A percentile compares a stretch with the other conserved stretches of the same genome.
phyloP scores from a whole-genome alignment of 371 early-diverging fungal genomes.

The Entomophthora muscae region DNA sequence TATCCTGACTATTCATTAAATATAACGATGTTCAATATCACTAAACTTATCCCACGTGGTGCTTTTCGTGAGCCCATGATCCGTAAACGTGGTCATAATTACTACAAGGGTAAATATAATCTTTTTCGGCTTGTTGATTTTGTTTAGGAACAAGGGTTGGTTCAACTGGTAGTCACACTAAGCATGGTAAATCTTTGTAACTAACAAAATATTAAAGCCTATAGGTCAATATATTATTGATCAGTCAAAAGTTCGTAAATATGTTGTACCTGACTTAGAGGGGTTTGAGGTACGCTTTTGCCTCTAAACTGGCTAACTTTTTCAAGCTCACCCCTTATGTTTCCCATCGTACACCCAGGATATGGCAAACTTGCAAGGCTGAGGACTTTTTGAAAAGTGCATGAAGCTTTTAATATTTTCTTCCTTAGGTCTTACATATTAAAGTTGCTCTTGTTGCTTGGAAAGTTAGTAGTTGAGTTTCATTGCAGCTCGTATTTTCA shows the following conservation, averaged over 20 bases:
- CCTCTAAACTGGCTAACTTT: background rate
- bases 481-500: too few relatives aligned
- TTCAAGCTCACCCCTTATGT: slow-evolving; percentile 11
- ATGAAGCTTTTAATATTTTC: too few relatives aligned
- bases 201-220: background rate
- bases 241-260: slow-evolving; percentile 55
- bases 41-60: slow-evolving; percentile 16
- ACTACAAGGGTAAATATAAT: slow-evolving; percentile 48
- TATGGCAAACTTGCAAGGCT: background rate
- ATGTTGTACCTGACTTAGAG: slow-evolving; percentile 57
- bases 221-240: slow-evolving; percentile 45
- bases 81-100: slow-evolving; percentile 65
- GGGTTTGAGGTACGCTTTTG: slow-evolving; percentile 36
- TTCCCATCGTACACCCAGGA: slow-evolving; percentile 4
- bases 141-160: slow-evolving; percentile 55
- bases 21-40: slow-evolving; percentile 8
- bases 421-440: too few relatives aligned
- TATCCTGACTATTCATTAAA: too few relatives aligned
- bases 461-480: too few relatives aligned
- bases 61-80: slow-evolving; percentile 57
- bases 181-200: slow-evolving; percentile 26
- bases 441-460: too few relatives aligned
- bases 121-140: background rate
- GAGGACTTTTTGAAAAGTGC: too few relatives aligned
- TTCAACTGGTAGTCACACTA: slow-evolving; percentile 69